Evolutionary conservation across 1,284 basidiomycete genomes (phyloP).

Genomic region (Ceratobasidium theobromae): DNA sequence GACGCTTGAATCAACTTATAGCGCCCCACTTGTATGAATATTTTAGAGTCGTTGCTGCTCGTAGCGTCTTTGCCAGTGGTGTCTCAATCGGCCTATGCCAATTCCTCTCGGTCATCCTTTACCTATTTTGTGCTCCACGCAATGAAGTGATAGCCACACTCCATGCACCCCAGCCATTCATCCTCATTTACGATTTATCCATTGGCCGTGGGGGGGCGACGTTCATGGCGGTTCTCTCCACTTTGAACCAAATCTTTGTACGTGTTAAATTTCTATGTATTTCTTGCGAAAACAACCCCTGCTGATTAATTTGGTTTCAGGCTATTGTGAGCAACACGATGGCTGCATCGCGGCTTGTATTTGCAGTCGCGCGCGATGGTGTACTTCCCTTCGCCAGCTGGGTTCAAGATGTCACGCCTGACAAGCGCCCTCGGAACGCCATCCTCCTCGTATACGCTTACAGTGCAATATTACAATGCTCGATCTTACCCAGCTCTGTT

Average conservation of each 20-base stretch:
- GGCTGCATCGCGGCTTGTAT: slow-evolving; percentile 80
- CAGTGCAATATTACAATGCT: slow-evolving; percentile 69
- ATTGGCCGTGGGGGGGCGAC: slow-evolving; percentile 73
- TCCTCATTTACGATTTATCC: slow-evolving; percentile 77
- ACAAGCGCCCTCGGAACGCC: slow-evolving; percentile 76
- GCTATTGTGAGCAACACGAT: slow-evolving; percentile 82
- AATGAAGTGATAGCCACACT: slow-evolving; percentile 70
- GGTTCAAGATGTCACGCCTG: slow-evolving; percentile 69
- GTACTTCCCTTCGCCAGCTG: slow-evolving; percentile 77
- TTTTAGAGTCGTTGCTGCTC: slow-evolving; percentile 72
- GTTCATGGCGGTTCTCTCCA: slow-evolving; percentile 81
- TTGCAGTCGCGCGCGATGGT: slow-evolving; percentile 84
- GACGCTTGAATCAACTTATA: no score
- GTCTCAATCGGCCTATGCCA: slow-evolving; percentile 72
- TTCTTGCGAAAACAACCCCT: no score
- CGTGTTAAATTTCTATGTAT: slow-evolving; percentile 41
- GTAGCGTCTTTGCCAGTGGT: slow-evolving; percentile 74
- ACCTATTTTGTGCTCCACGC: slow-evolving; percentile 82
- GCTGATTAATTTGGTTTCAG: no score
- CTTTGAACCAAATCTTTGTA: slow-evolving; percentile 75
- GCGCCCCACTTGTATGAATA: no score
- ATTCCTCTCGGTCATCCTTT: slow-evolving; percentile 74
- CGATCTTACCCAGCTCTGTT: slow-evolving; percentile 80
- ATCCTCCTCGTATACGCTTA: slow-evolving; percentile 80
- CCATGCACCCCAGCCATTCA: slow-evolving; percentile 82